phyloP scores from a whole-genome alignment of 352 stramenopile genomes.

The Phytophthora fragariaefolia region DNA sequence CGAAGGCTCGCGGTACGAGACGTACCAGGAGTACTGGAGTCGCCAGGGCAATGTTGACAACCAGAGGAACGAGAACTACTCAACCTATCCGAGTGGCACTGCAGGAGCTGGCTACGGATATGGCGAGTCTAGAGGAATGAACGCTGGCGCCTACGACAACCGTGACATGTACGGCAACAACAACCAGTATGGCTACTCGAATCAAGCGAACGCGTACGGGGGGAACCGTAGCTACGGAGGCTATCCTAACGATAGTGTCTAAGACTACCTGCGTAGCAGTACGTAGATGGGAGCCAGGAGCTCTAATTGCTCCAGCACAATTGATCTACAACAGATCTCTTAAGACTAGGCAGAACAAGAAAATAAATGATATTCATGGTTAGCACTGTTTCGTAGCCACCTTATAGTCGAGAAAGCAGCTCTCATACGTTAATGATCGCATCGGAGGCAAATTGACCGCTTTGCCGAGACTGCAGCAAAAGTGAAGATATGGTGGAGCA shows the following conservation, averaged over 20 bases:
- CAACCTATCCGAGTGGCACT: conserved; percentile 8
- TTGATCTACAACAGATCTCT: too few relatives aligned
- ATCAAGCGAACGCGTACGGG: conserved; percentile 1
- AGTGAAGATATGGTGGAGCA: conserved; percentile 30
- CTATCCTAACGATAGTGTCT: background rate
- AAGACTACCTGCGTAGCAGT: background rate
- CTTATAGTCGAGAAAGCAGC: too few relatives aligned
- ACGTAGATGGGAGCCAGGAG: too few relatives aligned
- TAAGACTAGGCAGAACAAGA: too few relatives aligned
- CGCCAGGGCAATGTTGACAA: conserved; percentile 3
- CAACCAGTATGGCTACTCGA: background rate
- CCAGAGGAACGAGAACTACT: conserved; percentile 4
- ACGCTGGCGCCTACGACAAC: background rate
- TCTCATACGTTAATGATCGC: conserved; percentile 38
- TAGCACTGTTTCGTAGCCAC: background rate
- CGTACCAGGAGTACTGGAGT: conserved; percentile 35
- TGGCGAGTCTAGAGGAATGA: background rate
- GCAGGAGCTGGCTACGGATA: conserved; percentile 4
- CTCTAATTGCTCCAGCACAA: too few relatives aligned
- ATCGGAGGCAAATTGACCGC: conserved; percentile 35
- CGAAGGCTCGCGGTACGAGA: conserved; percentile 18
- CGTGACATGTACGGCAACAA: background rate
- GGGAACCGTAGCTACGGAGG: conserved; percentile 1
- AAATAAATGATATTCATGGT: conserved; percentile 4
- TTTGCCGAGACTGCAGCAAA: conserved; percentile 36